These are phyloP conservation scores for Puccinia triticina DNA, from an alignment of 1,284 basidiomycete species.

Conservation along the genomic window DNA sequence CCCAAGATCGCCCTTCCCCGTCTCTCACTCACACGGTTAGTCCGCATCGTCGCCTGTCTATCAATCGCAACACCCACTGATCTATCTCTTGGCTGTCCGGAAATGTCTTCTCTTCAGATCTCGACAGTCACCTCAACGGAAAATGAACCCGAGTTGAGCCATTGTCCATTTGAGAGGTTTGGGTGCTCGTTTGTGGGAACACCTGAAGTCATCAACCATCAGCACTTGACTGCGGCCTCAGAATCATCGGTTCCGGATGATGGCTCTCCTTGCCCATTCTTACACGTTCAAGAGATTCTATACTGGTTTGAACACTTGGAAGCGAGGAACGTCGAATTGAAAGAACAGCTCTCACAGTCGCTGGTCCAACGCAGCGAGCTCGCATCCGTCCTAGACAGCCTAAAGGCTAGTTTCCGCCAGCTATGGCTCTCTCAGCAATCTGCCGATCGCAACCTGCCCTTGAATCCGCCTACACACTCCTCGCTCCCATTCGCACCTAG, in stretches of 20 bases:
- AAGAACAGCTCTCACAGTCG: conserved; percentile 17
- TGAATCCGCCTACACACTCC: neutral
- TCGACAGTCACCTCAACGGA: neutral
- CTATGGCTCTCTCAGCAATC: conserved; percentile 35
- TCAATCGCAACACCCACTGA: neutral
- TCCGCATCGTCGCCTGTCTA: neutral
- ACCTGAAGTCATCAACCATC: conserved; percentile 17
- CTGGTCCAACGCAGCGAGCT: conserved; percentile 23
- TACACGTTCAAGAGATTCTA: conserved; percentile 33
- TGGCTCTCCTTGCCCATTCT: conserved; percentile 24
- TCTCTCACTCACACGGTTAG: conserved; percentile 13
- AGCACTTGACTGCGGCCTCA: neutral
- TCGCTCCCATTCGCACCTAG: neutral
- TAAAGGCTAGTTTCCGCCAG: conserved; percentile 40
- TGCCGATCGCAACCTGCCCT: neutral
- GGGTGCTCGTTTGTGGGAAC: conserved; percentile 33
- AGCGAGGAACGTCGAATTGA: conserved; percentile 28
- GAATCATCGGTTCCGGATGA: neutral
- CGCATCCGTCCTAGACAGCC: conserved; percentile 13
- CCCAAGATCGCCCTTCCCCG: neutral
- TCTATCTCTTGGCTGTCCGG: neutral
- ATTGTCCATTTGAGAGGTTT: conserved; percentile 42
- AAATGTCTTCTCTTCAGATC: neutral
- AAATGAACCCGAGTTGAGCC: neutral
- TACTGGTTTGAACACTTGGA: conserved; percentile 37